Evolutionary conservation across 352 stramenopile genomes (phyloP), one percentile per base, ranked within the genome.

Genomic region (Pythium periplocum): DNA sequence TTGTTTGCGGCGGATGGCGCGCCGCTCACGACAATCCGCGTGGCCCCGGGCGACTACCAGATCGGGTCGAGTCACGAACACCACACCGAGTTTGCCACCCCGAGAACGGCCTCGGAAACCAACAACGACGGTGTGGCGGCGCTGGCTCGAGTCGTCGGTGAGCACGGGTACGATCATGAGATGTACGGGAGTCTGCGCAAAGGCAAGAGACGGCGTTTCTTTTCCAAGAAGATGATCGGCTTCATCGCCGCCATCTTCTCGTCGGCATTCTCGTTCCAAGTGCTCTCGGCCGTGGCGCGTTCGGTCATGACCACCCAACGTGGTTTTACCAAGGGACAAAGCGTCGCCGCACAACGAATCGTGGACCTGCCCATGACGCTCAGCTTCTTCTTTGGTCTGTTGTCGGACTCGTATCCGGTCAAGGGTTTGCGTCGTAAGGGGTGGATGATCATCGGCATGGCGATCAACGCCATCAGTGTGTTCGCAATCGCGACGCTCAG

Each of bases 401-500:
- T 97, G 9, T 95, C 78, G 12, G 88, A 98, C 62, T 96, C 77
- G 48, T 91, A 95, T 57, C 90, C 92, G 36, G 93, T 97, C 69
- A 86, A 88, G 70, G 87, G 89, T 2, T 72, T 92, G 12, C 87
- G 84, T 26, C 78, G 89, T 45, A 97, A 96, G 68, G 80, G 83
- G 9, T 98, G 97, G 69, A 96, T 97, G 71, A 83, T 96, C 38
- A 53, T 94, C 36, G 92, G 92, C 4, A 78, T 67, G 44, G 61
- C 81, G 58, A 60, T 88, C 52, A 88, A 85, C 54, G 78, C 62
- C 33, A 61, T 78, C n/a, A 69, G 64, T 30, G 66, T 88, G 41
- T 75, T 88, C 34, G 50, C 66, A 33, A 82, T 90, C 46, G 80
- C 69, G 1, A 69, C 56, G 7, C 51, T 88, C 4, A 87, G 75